phyloP scores from a whole-genome alignment of 805 yeast genomes.

The Cyberlindnera americana region DNA sequence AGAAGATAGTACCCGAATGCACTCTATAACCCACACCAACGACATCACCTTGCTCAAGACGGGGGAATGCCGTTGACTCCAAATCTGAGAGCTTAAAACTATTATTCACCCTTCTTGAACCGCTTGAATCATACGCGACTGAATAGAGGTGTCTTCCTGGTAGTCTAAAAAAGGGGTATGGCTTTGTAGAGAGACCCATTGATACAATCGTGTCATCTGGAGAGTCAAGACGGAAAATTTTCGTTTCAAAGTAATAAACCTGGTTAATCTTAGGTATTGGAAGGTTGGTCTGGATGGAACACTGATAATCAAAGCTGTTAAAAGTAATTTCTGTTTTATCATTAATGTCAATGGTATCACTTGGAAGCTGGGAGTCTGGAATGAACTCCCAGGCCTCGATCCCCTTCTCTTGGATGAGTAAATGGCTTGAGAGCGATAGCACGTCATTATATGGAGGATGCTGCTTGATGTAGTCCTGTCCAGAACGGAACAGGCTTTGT shows the following conservation, averaged over 20 bases:
- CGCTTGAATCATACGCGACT: constrained; percentile 69
- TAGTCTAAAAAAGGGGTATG: constrained; percentile 69
- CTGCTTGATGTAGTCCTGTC: constrained; percentile 33
- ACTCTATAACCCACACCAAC: constrained; percentile 88
- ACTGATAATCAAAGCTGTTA: constrained; percentile 35
- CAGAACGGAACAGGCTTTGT: constrained; percentile 42
- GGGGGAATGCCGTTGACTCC: constrained; percentile 34
- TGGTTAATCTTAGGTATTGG: constrained; percentile 50
- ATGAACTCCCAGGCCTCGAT: constrained; percentile 78
- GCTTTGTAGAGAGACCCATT: constrained; percentile 66
- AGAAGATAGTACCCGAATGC: constrained; percentile 78
- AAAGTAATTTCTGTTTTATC: constrained; percentile 33
- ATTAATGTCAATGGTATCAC: constrained; percentile 50
- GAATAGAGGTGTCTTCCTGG: constrained; percentile 75
- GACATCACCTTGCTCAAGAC: constrained; percentile 78
- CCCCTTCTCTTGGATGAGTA: constrained; percentile 72
- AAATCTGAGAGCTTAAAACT: constrained; percentile 39
- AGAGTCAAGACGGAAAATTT: constrained; percentile 41
- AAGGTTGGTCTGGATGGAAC: constrained; percentile 40
- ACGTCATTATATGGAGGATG: constrained; percentile 23
- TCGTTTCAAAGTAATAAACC: constrained; percentile 65
- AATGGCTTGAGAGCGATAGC: constrained; percentile 29
- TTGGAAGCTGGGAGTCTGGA: constrained; percentile 40
- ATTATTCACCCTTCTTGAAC: constrained; percentile 64
- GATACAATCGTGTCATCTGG: constrained; percentile 47